phyloP scores from a whole-genome alignment of 257 asterid species.

The Eustoma russellianum region DNA sequence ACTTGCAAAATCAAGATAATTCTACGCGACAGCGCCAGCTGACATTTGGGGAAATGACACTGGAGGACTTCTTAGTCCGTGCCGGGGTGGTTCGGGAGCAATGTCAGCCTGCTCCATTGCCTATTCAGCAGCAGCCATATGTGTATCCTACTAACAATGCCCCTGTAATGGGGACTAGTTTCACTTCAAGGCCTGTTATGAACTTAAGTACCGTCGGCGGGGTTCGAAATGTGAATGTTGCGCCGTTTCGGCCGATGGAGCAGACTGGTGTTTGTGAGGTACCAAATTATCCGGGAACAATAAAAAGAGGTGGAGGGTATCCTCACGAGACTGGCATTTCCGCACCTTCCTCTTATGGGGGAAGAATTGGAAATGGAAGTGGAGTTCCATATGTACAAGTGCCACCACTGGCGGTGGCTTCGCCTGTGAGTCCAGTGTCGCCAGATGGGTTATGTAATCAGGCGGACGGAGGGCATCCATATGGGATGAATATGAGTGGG shows the following conservation, averaged over 20 bases:
- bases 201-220: constrained; percentile 5
- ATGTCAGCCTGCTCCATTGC: constrained; percentile 9
- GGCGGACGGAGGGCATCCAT: constrained; percentile 28
- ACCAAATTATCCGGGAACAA: constrained; percentile 8
- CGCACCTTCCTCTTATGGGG: constrained; percentile 21
- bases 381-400: constrained; percentile 48
- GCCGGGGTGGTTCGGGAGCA: constrained; percentile 72
- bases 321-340: constrained; percentile 23
- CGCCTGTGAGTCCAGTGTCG: constrained; percentile 63
- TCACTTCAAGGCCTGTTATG: constrained; percentile 27
- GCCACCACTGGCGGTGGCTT: constrained; percentile 38
- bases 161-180: constrained; percentile 13
- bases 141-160: constrained; percentile 30
- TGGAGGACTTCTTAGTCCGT: constrained; percentile 65
- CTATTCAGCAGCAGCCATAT: constrained; percentile 32
- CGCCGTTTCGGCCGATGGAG: constrained; percentile 7
- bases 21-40: constrained; percentile 37
- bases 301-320: constrained; percentile 37
- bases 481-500: constrained; percentile 33
- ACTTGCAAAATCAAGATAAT: constrained; percentile 10
- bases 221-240: background rate
- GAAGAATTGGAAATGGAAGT: constrained; percentile 39
- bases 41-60: constrained; percentile 71
- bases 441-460: constrained; percentile 42
- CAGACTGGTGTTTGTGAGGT: constrained; percentile 27